Evolutionary conservation across 805 yeast species (phyloP), one percentile per base, ranked within the genome.

Genomic region (Ogataea degrootiae): DNA sequence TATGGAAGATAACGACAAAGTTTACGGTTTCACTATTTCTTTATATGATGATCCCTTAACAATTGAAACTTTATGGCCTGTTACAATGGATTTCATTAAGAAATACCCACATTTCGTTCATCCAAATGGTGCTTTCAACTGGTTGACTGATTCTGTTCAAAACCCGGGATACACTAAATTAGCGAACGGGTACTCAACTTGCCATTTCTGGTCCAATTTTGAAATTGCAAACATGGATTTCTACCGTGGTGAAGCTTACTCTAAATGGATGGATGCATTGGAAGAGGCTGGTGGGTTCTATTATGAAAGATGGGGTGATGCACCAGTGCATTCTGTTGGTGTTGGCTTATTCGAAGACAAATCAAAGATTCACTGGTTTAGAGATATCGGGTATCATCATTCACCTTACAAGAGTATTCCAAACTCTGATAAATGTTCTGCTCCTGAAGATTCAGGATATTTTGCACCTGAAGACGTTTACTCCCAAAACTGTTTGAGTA

Each of bases 231-330:
- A 85, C 60, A 77, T 88, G 85, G 92, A 88, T 56, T 88, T 88
- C 56, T 84, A 73, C 67, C 70, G 96, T 48, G 73, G 77, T 39
- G 84, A 84, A 51, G 83, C 89, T 0, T 88, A 88, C 61, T 71
- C 75, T 34, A 68, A 69, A 19, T 88, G 86, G 81, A 77, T 85
- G 63, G 73, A 83, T 40, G 71, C 74, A 54, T 69, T 88, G 42
- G 96, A 88, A 50, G 61, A 72, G n/a, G 71, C 82, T 2, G 94
- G 94, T 39, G 91, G 91, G 14, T 88, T 87, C 60, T 88, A 86
- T 63, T 88, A 88, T 61, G 96, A 90, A 65, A 71, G 96, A 55
- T 88, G 96, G 96, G 96, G 96, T 5, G 96, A 88, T 69, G 96
- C 96, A 0, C 96, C 96, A 1, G 94, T 88, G 2, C 94, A 87